A percentile compares a stretch with the other conserved stretches of the same genome.
Conservation (phyloP, 108 stramenopile species). For the Pseudonitzschia multiseries region DNA sequence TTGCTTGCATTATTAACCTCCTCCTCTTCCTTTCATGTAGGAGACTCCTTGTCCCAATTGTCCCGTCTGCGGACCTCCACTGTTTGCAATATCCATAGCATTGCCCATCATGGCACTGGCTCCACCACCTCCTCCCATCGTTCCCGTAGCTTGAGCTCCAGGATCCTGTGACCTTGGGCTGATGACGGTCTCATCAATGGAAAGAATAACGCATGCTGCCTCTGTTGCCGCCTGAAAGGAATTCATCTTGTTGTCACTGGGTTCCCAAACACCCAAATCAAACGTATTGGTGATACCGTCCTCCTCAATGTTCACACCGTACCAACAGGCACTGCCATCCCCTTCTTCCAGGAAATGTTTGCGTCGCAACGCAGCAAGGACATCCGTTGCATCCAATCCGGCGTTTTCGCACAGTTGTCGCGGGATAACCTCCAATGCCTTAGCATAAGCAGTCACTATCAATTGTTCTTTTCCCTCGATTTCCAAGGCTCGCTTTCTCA, state of each 20-base stretch:
- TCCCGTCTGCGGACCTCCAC: constrained; percentile 79
- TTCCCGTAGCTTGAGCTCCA: constrained; percentile 64
- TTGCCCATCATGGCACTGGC: constrained; percentile 82
- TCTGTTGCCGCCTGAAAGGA: constrained; percentile 92
- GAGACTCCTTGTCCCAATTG: constrained; percentile 83
- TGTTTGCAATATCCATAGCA: constrained; percentile 86
- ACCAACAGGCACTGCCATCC: constrained; percentile 83
- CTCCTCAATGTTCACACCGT: constrained; percentile 94
- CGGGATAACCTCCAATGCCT: constrained; percentile 96
- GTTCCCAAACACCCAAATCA: constrained; percentile 96
- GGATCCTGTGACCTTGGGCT: constrained; percentile 93
- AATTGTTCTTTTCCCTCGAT: constrained; percentile 98
- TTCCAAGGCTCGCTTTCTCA: constrained; percentile 80
- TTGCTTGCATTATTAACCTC: constrained; percentile 14
- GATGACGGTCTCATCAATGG: constrained; percentile 98
- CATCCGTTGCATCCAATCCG: constrained; percentile 96
- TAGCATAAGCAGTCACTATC: constrained; percentile 88
- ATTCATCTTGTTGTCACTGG: constrained; percentile 95
- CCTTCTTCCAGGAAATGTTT: constrained; percentile 85
- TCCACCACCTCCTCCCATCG: constrained; percentile 60
- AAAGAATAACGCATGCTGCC: constrained; percentile 97
- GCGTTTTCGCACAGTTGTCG: constrained; percentile 98
- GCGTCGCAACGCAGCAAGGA: constrained; percentile 90
- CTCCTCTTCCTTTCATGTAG: constrained; percentile 87
- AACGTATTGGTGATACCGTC: constrained; percentile 96